phyloP scores from a whole-genome alignment of 2,329 filamentous ascomycete genomes.

The Zasmidium cellare region DNA sequence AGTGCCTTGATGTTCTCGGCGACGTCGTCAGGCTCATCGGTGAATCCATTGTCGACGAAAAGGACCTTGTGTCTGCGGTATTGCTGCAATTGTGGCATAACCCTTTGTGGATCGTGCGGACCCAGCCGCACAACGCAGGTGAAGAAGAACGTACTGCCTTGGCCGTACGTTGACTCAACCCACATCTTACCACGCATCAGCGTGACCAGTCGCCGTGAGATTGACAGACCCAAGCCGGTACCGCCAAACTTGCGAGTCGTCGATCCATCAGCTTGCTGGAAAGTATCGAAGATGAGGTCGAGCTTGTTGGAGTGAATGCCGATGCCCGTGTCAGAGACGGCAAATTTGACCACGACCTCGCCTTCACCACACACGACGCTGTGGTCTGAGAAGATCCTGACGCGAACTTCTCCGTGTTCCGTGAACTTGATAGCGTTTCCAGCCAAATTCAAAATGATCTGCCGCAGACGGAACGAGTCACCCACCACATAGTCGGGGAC shows the following conservation, averaged over 20 bases:
- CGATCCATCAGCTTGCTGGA: conserved; percentile 96
- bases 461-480: conserved; percentile 91
- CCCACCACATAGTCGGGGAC: conserved; percentile 95
- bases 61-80: conserved; percentile 91
- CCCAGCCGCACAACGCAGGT: conserved; percentile 88
- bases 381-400: conserved; percentile 77
- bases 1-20: conserved; percentile 74
- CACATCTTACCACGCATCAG: conserved; percentile 96
- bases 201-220: conserved; percentile 91
- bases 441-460: conserved; percentile 95
- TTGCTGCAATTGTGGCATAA: conserved; percentile 81
- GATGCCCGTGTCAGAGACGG: conserved; percentile 94
- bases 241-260: conserved; percentile 96
- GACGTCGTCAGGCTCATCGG: conserved; percentile 73
- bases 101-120: conserved; percentile 72
- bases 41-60: conserved; percentile 90
- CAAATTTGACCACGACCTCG: conserved; percentile 93
- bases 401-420: conserved; percentile 91
- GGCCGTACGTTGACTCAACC: conserved; percentile 89
- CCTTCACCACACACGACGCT: conserved; percentile 65
- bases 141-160: conserved; percentile 94
- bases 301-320: conserved; percentile 95
- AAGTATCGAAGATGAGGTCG: conserved; percentile 96
- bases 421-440: conserved; percentile 99
- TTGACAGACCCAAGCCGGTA: conserved; percentile 89